phyloP scores from a whole-genome alignment of 371 early-diverging fungal species.

The Blastocladiella emersonii region DNA sequence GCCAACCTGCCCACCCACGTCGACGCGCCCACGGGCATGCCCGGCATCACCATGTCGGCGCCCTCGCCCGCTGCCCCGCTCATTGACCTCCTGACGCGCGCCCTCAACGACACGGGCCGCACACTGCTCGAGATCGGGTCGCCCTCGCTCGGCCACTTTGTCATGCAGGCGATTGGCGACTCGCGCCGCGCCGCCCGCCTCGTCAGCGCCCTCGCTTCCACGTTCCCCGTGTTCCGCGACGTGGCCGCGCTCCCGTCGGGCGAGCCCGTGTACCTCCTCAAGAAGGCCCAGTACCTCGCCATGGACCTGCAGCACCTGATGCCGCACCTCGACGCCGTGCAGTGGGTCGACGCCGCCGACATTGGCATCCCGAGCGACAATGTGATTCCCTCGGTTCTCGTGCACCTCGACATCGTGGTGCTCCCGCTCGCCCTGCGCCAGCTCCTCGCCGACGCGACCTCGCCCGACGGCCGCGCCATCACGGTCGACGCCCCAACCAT shows the following conservation, averaged over 20 bases:
- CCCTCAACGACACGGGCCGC: conserved; percentile 16
- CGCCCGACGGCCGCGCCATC: background rate
- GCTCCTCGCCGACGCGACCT: background rate
- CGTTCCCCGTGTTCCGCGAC: conserved; percentile 15
- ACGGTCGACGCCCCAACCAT: background rate
- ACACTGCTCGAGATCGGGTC: conserved; percentile 9
- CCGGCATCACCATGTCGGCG: conserved; percentile 14
- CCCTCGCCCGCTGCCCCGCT: conserved; percentile 14
- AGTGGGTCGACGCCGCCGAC: conserved; percentile 4
- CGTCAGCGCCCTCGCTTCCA: conserved; percentile 6
- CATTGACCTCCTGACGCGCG: conserved; percentile 6
- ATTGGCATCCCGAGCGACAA: conserved; percentile 11
- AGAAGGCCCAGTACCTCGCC: conserved; percentile 16
- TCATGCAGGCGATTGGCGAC: conserved; percentile 9
- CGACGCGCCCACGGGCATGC: conserved; percentile 11
- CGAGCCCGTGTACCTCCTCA: conserved; percentile 10
- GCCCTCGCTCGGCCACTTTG: conserved; percentile 14
- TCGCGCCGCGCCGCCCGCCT: conserved; percentile 5
- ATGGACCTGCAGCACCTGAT: conserved; percentile 8
- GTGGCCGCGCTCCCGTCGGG: conserved; percentile 8
- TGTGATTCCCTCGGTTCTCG: conserved; percentile 9
- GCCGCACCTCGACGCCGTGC: conserved; percentile 7
- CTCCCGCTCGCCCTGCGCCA: background rate
- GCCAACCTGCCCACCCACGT: conserved; percentile 17
- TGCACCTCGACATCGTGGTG: background rate